These are phyloP conservation scores for Fistulinella prunicolor DNA, from an alignment of 768 basidiomycete genomes.

Conservation along the genomic window DNA sequence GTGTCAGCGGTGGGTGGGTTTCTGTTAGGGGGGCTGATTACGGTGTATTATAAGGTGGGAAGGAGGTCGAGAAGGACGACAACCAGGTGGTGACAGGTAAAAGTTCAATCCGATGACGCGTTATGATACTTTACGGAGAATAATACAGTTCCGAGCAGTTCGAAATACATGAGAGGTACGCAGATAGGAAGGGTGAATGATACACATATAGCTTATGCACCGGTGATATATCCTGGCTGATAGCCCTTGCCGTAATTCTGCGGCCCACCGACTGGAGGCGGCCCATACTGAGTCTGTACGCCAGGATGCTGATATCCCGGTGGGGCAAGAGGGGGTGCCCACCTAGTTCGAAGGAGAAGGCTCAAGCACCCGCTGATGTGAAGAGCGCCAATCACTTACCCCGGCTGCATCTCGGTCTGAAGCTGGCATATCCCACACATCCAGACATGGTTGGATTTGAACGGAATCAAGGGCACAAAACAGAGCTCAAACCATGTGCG, in stretches of 20 bases:
- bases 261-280: conserved; percentile 2
- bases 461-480: conserved; percentile 68
- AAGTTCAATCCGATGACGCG: background rate
- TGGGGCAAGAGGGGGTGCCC: conserved; percentile 35
- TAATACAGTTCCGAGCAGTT: background rate
- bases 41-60: conserved; percentile 12
- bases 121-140: background rate
- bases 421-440: conserved; percentile 71
- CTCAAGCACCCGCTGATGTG: background rate
- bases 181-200: background rate
- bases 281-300: conserved; percentile 11
- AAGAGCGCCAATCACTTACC: conserved; percentile 36
- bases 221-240: conserved; percentile 27
- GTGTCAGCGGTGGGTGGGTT: conserved; percentile 36
- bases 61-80: conserved; percentile 5
- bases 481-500: conserved; percentile 76
- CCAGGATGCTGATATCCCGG: conserved; percentile 39
- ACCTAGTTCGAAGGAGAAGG: conserved; percentile 19
- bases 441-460: conserved; percentile 62
- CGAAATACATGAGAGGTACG: background rate
- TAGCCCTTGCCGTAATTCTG: conserved; percentile 21
- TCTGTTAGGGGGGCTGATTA: conserved; percentile 32
- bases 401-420: conserved; percentile 47
- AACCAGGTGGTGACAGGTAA: conserved; percentile 3
- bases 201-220: conserved; percentile 9